Base-by-base conservation (phyloP, 2,329 filamentous ascomycete genomes). In the Parafenestella ontariensis region DNA sequence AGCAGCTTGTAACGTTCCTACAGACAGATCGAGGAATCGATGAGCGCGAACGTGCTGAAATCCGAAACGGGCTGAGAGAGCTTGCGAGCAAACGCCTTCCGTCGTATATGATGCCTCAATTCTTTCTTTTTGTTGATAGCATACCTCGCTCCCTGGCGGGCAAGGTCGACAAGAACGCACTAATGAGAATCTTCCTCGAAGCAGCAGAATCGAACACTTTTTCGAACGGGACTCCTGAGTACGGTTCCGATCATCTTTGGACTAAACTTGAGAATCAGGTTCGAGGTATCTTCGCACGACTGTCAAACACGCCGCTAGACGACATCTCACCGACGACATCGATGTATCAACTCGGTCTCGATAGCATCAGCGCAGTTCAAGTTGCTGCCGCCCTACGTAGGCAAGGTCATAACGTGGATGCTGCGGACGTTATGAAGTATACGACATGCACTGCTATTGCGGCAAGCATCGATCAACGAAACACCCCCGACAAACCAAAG, bases 361-460 rank as follows among this genome's bases (percentile, higher is more conserved):
- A 97, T 74, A 97, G 93, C 70, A 95, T 98, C 66, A 93, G 89
- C 56, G 90, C 92, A 0, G 82, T 86, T 15, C 92, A 96, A 67
- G 81, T 96, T 9, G 90, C 92, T 0, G 82, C 85, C 1, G 77
- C 82, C 23, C 78, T 97, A 15, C 85, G 89, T 17, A 83, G 81
- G 34, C 66, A 82, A 17, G 87, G 87, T 0, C 78, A 87, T 34
- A 67, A 72, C 1, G 75, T 92, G 0, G 85, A 86, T 1, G 87
- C 90, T 0, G 84, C 86, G 1, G 90, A 96, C 71, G 86, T 97
- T 13, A 83, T 97, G 49, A 87, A 90, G 49, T 64, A 76, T 49
- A 70, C 63, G 5, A 76, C 62, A 13, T 77, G 73, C 33, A 46
- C 52, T 17, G 69, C 72, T 18, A 66, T 79, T 46, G 76, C 73